Evolutionary conservation across 1,139 yeast species (phyloP).

Genomic region (Meyerozyma guilliermondii): DNA sequence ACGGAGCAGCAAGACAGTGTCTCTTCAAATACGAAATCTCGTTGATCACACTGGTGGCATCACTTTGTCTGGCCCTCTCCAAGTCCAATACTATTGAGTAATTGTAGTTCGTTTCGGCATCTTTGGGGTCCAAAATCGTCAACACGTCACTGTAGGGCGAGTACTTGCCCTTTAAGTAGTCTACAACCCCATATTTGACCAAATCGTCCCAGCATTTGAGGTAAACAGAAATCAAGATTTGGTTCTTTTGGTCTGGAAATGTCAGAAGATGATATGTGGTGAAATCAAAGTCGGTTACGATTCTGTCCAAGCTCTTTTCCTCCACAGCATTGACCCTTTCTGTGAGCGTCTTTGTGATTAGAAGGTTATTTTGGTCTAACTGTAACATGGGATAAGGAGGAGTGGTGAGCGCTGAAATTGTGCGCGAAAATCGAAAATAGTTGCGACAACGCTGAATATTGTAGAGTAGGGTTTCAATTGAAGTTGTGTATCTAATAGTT

Average conservation of each 20-base stretch:
- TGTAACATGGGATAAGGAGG: conserved; percentile 30
- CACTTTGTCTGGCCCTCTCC: conserved; percentile 35
- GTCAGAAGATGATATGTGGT: conserved; percentile 92
- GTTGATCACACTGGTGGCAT: conserved; percentile 40
- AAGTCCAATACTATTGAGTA: conserved; percentile 72
- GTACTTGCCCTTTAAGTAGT: conserved; percentile 38
- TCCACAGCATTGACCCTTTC: conserved; percentile 32
- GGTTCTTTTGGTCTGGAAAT: conserved; percentile 57
- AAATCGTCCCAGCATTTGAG: conserved; percentile 78
- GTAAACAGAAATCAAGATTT: conserved; percentile 62
- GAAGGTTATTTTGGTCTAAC: conserved; percentile 39
- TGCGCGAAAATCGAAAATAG: too few species aligned
- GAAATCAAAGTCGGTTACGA: conserved; percentile 91
- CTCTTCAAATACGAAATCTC: conserved; percentile 75
- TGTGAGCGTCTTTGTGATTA: conserved; percentile 38
- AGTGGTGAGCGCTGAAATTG: background rate
- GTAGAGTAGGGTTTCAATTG: too few species aligned
- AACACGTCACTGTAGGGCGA: conserved; percentile 25
- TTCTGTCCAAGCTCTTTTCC: conserved; percentile 69
- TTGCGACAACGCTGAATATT: background rate
- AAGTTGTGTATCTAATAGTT: too few species aligned
- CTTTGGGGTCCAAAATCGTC: conserved; percentile 19
- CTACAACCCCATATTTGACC: conserved; percentile 57
- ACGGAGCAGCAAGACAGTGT: conserved; percentile 88
- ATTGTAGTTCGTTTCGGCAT: conserved; percentile 74